These are phyloP conservation scores for Friedmanniomyces endolithicus DNA, from an alignment of 495 filamentous ascomycete species.

Conservation along the genomic window DNA sequence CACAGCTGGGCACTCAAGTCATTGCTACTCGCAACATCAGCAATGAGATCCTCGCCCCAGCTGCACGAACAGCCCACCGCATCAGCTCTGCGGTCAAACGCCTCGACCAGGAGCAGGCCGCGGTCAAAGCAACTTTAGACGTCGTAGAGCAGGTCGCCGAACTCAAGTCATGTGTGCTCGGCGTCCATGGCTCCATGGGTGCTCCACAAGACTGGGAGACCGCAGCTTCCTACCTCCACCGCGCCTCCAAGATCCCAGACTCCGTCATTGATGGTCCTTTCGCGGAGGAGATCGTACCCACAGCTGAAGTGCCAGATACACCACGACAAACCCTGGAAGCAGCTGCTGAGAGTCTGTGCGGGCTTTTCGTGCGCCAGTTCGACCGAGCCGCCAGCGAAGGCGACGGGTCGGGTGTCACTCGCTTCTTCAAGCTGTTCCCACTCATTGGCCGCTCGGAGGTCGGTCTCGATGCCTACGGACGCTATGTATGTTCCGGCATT, in stretches of 20 bases:
- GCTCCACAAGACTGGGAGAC: slow-evolving; percentile 98
- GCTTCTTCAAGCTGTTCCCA: slow-evolving; percentile 97
- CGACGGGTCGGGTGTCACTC: slow-evolving; percentile 76
- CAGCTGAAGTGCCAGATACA: slow-evolving; percentile 84
- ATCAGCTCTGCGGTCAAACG: slow-evolving; percentile 74
- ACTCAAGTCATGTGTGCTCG: slow-evolving; percentile 88
- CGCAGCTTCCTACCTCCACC: slow-evolving; percentile 74
- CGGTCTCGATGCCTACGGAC: slow-evolving; percentile 85
- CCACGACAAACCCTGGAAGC: slow-evolving; percentile 77
- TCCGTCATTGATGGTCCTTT: slow-evolving; percentile 75
- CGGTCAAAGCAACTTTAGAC: slow-evolving; percentile 76
- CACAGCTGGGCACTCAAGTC: slow-evolving; percentile 77
- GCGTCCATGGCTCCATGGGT: slow-evolving; percentile 92
- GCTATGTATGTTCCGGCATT: slow-evolving; percentile 89
- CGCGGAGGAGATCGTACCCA: slow-evolving; percentile 84
- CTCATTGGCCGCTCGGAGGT: slow-evolving; percentile 82
- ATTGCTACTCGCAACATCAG: slow-evolving; percentile 70
- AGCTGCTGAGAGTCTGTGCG: slow-evolving; percentile 76
- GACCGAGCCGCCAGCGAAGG: slow-evolving; percentile 76
- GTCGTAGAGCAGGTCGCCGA: slow-evolving; percentile 95
- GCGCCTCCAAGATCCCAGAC: slow-evolving; percentile 66
- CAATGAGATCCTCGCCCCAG: slow-evolving; percentile 74
- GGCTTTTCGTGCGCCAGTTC: slow-evolving; percentile 85
- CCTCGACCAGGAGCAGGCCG: slow-evolving; percentile 78
- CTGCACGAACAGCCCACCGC: slow-evolving; percentile 71